Conservation (phyloP, 305 asterid genomes). For the Salvia sclarea region DNA sequence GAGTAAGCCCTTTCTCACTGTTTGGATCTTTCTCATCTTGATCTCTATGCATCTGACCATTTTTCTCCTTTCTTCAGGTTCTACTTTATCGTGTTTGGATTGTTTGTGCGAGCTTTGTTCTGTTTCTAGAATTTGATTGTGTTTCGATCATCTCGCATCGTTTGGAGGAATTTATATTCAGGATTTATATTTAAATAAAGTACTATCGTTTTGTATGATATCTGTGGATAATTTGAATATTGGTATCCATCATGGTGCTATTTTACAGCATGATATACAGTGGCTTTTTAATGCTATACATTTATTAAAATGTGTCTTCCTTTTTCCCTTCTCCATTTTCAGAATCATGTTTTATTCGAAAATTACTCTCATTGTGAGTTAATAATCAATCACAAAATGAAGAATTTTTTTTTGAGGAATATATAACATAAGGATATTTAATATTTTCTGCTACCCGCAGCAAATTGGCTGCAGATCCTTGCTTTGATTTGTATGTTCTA, state of each 20-base stretch:
- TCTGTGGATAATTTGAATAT: background rate
- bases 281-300: background rate
- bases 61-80: background rate
- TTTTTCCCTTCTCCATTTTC: background rate
- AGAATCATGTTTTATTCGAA: background rate
- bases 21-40: background rate
- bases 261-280: background rate
- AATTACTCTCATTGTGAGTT: no score
- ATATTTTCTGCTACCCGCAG: background rate
- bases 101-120: background rate
- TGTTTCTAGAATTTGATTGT: background rate
- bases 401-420: background rate
- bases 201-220: background rate
- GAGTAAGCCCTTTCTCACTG: constrained; percentile 42
- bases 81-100: background rate
- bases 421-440: background rate
- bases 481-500: background rate
- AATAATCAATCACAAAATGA: no score
- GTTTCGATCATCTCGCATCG: background rate
- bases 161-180: background rate
- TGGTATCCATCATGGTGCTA: background rate
- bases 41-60: background rate
- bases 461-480: background rate
- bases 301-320: background rate
- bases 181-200: background rate